A percentile compares a stretch with the other conserved stretches of the same genome.
Conservation (phyloP, 768 basidiomycete species). For the Naganishia randhawae region DNA sequence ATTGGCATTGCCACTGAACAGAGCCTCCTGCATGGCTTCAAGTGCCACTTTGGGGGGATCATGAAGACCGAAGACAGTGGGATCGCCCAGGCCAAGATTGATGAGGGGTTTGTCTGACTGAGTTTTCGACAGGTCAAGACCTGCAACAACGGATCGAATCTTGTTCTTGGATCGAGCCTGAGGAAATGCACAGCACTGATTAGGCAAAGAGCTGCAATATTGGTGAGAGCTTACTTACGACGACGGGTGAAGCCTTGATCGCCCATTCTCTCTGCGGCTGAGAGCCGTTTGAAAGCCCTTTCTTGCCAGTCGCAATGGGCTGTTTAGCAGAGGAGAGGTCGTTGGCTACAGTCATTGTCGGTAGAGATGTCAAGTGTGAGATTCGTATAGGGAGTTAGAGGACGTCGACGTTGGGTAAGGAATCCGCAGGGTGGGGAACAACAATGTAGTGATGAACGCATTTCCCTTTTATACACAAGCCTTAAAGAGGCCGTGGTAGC, state of each 20-base stretch:
- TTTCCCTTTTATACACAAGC: background rate
- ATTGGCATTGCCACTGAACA: slow-evolving; percentile 37
- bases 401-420: background rate
- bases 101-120: slow-evolving; percentile 44
- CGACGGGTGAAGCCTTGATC: slow-evolving; percentile 39
- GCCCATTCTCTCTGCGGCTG: slow-evolving; percentile 34
- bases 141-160: slow-evolving; percentile 42
- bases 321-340: background rate
- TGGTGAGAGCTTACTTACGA: slow-evolving; percentile 32
- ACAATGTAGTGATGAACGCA: background rate
- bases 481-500: background rate
- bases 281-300: background rate
- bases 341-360: slow-evolving; percentile 13
- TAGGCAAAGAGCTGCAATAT: background rate
- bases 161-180: slow-evolving; percentile 45
- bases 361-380: background rate
- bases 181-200: background rate
- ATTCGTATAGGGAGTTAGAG: background rate
- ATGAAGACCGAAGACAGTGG: slow-evolving; percentile 48
- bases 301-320: background rate
- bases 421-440: too few species aligned
- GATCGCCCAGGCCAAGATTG: slow-evolving; percentile 52
- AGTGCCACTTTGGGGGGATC: slow-evolving; percentile 42
- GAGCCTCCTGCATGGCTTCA: slow-evolving; percentile 38
- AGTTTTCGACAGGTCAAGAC: slow-evolving; percentile 37